phyloP scores from a whole-genome alignment of 2,329 filamentous ascomycete genomes.

The Trichoderma arundinaceum region DNA sequence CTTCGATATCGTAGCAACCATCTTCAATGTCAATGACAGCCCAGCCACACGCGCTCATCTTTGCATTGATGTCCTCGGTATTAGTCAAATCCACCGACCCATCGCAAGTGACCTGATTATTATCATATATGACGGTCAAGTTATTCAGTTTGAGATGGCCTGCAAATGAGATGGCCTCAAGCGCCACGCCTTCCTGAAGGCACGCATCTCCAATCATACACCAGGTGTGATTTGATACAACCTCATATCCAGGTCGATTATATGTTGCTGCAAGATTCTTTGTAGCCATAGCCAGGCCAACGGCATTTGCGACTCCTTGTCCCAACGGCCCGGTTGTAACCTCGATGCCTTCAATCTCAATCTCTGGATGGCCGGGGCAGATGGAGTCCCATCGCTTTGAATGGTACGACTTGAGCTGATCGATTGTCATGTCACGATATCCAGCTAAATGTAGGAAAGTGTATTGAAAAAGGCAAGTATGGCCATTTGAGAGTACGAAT shows the following conservation, averaged over 20 bases:
- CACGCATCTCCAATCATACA: constrained; percentile 65
- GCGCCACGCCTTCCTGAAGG: constrained; percentile 62
- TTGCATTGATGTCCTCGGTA: constrained; percentile 62
- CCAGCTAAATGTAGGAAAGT: constrained; percentile 58
- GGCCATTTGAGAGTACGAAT: constrained; percentile 67
- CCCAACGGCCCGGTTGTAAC: constrained; percentile 65
- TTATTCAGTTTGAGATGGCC: constrained; percentile 63
- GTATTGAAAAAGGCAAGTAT: constrained; percentile 62
- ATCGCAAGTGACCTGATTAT: constrained; percentile 66
- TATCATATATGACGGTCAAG: constrained; percentile 63
- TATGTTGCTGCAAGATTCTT: constrained; percentile 61
- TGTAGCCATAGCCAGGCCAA: constrained; percentile 62
- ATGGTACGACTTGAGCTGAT: constrained; percentile 62
- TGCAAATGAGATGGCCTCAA: constrained; percentile 62
- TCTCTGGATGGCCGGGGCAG: constrained; percentile 63
- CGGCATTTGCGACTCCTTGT: constrained; percentile 65
- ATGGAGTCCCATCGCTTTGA: constrained; percentile 48
- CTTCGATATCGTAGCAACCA: constrained; percentile 56
- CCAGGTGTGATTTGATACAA: constrained; percentile 59
- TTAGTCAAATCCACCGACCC: constrained; percentile 59
- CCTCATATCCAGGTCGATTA: constrained; percentile 55
- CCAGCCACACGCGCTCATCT: constrained; percentile 63
- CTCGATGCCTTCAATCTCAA: constrained; percentile 62
- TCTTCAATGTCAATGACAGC: constrained; percentile 60
- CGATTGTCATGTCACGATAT: constrained; percentile 60